Evolutionary conservation across 257 asterid genomes (phyloP), one percentile per base, ranked within the genome.

Genomic region (Plantago elongata): DNA sequence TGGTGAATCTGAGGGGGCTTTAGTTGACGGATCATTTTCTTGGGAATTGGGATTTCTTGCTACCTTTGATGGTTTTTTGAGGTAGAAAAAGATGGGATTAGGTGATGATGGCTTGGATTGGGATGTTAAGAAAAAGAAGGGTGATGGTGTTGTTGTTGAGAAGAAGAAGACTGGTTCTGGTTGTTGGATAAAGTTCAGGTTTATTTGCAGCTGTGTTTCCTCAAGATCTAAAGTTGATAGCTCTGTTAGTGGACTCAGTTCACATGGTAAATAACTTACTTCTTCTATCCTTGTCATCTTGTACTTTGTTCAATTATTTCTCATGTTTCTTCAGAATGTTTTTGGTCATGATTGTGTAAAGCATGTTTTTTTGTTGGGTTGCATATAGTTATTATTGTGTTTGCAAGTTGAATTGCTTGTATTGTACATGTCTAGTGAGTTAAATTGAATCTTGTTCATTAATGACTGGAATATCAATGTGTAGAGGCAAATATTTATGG

Each of bases 211-310:
- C 84, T 92, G 97, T 80, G 78, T 92, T 62, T 81, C 93, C 75
- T 92, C 98, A 81, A 88, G 95, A 89, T 92, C 97, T 80, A 92
- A 88, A 81, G 97, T 92, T 75, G 95, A 86, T 62, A 92, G 79
- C 84, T 84, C 98, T 63, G 54, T 82, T 65, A 92, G 95, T 79
- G 98, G 98, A 77, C 81, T 86, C 83, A 92, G 84, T 60, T 81
- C 85, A 66, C 82, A 79, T 64, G 98, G 98, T 92, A 83, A 69
- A 64, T 14, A 11, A 11, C n/a, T 45, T 54, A 9, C 14, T 9
- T 45, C 30, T 42, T 50, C 51, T 69, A 37, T 51, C 12, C 57
- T 52, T 43, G 57, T 60, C 37, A 51, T 64, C 50, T 59, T 46
- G 16, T 69, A 18, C 12, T 16, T 47, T 34, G 3, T 27, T 27